These are phyloP conservation scores for Pichia sp. DNA, from an alignment of 1,139 yeast species.

Conservation along the genomic window DNA sequence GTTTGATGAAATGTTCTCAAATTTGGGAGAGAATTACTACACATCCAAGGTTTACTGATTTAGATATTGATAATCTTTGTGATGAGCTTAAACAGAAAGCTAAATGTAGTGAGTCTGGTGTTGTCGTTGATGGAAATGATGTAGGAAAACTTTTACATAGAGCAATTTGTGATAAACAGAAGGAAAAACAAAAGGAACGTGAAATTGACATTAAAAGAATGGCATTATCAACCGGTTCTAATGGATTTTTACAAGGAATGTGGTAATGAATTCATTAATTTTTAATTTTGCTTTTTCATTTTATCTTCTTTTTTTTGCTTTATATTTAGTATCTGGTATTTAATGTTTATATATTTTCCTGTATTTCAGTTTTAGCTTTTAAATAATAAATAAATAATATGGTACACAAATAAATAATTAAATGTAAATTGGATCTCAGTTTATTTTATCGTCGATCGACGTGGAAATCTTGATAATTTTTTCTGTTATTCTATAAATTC, in stretches of 20 bases:
- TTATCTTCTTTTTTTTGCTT: background rate
- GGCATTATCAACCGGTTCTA: background rate
- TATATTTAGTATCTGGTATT: too few species aligned
- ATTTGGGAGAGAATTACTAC: conserved; percentile 95
- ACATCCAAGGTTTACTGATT: conserved; percentile 88
- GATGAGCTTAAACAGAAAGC: conserved; percentile 83
- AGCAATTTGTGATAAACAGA: conserved; percentile 8
- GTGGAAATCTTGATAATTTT: too few species aligned
- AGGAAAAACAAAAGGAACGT: background rate
- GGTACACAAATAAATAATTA: too few species aligned
- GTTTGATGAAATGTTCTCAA: conserved; percentile 69
- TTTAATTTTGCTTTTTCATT: background rate
- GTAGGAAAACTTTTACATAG: conserved; percentile 39
- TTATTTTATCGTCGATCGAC: too few species aligned
- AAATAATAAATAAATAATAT: too few species aligned
- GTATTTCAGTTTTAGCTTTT: too few species aligned
- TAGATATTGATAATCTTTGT: conserved; percentile 92
- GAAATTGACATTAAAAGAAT: conserved; percentile 3
- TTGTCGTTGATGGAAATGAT: conserved; percentile 72
- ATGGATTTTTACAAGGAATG: conserved; percentile 6
- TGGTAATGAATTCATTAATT: conserved; percentile 1
- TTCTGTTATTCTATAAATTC: too few species aligned
- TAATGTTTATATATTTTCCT: too few species aligned
- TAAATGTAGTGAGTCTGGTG: conserved; percentile 92
- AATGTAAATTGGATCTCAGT: too few species aligned